A percentile compares a stretch with the other conserved stretches of the same genome.
These are phyloP conservation scores for Backusella sp. DNA, from an alignment of 192 early-diverging fungal species.

Conservation along the genomic window DNA sequence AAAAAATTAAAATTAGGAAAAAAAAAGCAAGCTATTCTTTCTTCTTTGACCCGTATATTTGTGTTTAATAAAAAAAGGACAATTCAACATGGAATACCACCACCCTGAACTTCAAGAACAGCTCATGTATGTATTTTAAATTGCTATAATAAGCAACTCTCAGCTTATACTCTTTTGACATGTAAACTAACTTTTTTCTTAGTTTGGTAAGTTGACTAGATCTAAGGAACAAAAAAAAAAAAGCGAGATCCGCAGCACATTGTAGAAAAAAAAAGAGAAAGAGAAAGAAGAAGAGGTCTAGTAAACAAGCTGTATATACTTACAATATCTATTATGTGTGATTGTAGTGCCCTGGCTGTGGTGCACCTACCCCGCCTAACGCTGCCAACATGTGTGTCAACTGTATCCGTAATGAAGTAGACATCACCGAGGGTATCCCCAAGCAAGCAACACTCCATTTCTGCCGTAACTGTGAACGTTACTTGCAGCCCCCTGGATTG, in stretches of 20 bases:
- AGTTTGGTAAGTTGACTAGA: neutral
- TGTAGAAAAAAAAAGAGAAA: neutral
- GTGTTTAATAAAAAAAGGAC: neutral
- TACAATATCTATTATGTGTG: neutral
- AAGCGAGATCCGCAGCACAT: neutral
- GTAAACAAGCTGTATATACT: neutral
- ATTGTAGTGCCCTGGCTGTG: slow-evolving; percentile 62
- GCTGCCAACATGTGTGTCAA: slow-evolving; percentile 98
- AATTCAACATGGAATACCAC: neutral
- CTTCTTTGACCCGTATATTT: neutral
- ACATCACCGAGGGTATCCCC: slow-evolving; percentile 98
- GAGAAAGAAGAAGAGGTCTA: neutral
- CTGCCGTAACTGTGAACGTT: slow-evolving; percentile 96
- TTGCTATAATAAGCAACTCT: neutral
- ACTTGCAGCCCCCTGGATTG: slow-evolving; percentile 90
- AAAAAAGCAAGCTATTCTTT: neutral
- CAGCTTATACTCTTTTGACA: neutral
- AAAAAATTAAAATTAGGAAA: neutral
- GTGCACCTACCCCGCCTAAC: slow-evolving; percentile 92
- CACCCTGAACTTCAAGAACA: neutral
- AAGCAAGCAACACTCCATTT: slow-evolving; percentile 96
- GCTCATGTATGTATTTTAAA: neutral
- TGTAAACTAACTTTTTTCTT: neutral
- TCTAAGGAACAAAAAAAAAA: neutral
- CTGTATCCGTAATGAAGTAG: slow-evolving; percentile 95